Evolutionary conservation across 1,284 basidiomycete species (phyloP), one percentile per base, ranked within the genome.

Genomic region (Austroboletus rostrupii): DNA sequence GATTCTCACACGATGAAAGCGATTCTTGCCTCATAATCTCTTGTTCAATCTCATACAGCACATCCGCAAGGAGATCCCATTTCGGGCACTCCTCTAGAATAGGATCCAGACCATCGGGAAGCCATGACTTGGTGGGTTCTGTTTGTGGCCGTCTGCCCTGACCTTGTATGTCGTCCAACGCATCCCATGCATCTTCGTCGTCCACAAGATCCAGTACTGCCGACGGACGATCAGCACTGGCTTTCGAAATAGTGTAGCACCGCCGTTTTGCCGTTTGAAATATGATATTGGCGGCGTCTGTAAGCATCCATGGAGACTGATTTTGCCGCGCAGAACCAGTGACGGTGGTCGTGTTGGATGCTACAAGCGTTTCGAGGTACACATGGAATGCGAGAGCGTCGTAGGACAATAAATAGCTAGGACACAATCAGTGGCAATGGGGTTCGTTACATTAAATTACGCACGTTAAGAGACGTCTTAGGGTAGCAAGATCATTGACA

Each of bases 41-140:
- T 53, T 87, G 85, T 68, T 99, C 97, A 6, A 95, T 89, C 71
- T 99, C 97, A 54, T 92, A 80, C 43, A 99, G 66, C 0, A 97
- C 80, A 13, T 94, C 90, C 0, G 85, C 81, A 4, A 99, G 72
- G 4, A 97, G 69, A 46, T 78, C 79, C 96, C 97, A 99, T 65
- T 99, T 99, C 0, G 96, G 96, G 36, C 91, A 79, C 65, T 97
- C 95, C 67, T 99, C 96, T 17, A 99, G 75, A 0, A 94, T 81
- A 0, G 92, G 90, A 37, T 92, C 84, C 62, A 97, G 86, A 0
- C 83, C 87, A 10, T 82, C 76, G 0, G 92, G 90, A 11, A 94
- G 61, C 84, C 92, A 91, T 32, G 58, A 68, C 59, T 54, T 58
- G 38, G 39, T 58, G 43, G 37, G 41, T 46, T 47, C 65, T 60